Percentiles rank a stretch among this genome's conserved stretches.
phyloP scores from a whole-genome alignment of 306 rosid genomes.

The Citrullus amarus region DNA sequence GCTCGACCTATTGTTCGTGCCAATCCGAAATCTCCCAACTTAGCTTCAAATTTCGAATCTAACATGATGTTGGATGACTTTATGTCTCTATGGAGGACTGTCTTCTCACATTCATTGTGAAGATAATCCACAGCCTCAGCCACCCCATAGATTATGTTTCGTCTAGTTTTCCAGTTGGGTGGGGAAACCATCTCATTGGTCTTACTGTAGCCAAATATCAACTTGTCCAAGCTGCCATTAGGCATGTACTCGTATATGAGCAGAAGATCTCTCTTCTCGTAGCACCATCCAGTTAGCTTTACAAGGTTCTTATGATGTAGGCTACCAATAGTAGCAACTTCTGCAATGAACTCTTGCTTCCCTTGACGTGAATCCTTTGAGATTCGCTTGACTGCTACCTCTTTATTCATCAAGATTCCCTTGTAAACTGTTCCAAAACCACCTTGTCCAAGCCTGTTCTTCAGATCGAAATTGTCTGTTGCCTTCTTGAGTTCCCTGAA shows the following conservation, averaged over 20 bases:
- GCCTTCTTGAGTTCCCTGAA: conserved; percentile 37
- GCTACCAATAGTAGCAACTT: conserved; percentile 68
- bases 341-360: conserved; percentile 66
- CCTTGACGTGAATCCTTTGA: conserved; percentile 62
- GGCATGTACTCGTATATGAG: conserved; percentile 79
- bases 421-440: conserved; percentile 76
- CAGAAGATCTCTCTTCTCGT: conserved; percentile 51
- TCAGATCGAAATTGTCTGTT: conserved; percentile 42
- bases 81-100: conserved; percentile 63
- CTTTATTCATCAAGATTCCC: conserved; percentile 34
- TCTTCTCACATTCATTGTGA: conserved; percentile 53
- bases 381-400: conserved; percentile 58
- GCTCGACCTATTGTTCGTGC: conserved; percentile 45
- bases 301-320: conserved; percentile 64
- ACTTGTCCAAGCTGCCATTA: conserved; percentile 54
- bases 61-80: conserved; percentile 70
- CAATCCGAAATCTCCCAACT: conserved; percentile 74
- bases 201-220: conserved; percentile 21
- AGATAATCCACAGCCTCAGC: conserved; percentile 73
- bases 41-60: conserved; percentile 41
- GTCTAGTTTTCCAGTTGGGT: conserved; percentile 44
- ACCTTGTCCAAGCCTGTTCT: conserved; percentile 62
- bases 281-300: conserved; percentile 75
- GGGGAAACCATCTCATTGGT: not conserved
- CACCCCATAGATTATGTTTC: conserved; percentile 33